Base-by-base conservation (phyloP, 352 stramenopile species). In the Phytophthora melonis region DNA sequence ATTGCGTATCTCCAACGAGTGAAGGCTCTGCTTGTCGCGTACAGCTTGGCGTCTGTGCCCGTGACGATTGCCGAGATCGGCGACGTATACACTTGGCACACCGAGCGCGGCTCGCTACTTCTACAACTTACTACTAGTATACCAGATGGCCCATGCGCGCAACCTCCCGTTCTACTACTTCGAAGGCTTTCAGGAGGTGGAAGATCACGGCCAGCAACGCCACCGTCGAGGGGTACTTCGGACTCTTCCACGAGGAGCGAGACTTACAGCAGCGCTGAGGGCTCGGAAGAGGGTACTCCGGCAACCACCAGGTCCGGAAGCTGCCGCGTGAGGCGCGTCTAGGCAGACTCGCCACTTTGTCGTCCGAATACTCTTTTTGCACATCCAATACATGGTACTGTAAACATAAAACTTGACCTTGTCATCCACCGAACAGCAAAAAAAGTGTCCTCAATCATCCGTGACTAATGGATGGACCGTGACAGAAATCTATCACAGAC, bases 131-230 rank as follows among this genome's bases (percentile, higher is more conserved):
- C n/a, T n/a, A n/a, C n/a, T n/a, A n/a, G n/a, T n/a, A n/a, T 69
- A 78, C 50, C 21, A 72, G 3, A 72, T 89, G 47, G 88, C 86
- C 1, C 47, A 58, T 21, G n/a, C 70, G 39, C 41, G 79, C n/a
- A n/a, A 66, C 3, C 84, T 84, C 78, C 76, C 80, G 49, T 91
- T 83, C 75, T 93, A 87, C 73, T 93, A 92, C 77, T 93, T 92
- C 61, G 78, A 80, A 39, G 84, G 78, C 9, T 92, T 91, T 27
- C 85, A 93, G 27, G 79, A 88, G 58, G 57, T 93, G 87, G 87
- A 92, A 92, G 71, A 63, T 78, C 1, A 55, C 25, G 1, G 64
- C 81, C 18, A 69, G 53, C 30, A 74, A 86, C 34, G 72, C 79
- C 67, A 83, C 80, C 1, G 86, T 93, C 47, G 86, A 93, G 55